Evolutionary conservation across 345 rosid species (phyloP).

Genomic region (Gossypium mustelinum): DNA sequence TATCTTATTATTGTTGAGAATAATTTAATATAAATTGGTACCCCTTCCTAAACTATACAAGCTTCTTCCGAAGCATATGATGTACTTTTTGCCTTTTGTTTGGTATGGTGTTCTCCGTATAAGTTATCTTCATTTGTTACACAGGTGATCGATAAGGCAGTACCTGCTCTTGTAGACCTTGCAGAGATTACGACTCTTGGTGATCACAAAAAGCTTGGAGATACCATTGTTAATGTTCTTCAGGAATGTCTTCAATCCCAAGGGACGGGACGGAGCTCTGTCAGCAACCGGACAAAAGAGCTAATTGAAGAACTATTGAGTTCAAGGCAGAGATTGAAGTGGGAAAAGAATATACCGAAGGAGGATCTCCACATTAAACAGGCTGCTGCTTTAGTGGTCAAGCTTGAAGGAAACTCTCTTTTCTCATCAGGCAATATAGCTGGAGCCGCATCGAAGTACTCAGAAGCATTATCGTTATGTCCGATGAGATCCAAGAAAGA

Average conservation of each 20-base stretch:
- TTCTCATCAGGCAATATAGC: conserved; percentile 92
- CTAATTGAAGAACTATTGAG: conserved; percentile 66
- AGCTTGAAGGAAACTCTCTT: conserved; percentile 96
- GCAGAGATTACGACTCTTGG: conserved; percentile 77
- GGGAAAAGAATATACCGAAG: conserved; percentile 96
- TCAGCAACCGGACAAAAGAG: conserved; percentile 57
- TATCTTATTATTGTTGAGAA: conserved; percentile 14
- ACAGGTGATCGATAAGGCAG: conserved; percentile 70
- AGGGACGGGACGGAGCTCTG: conserved; percentile 42
- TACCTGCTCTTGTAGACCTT: conserved; percentile 81
- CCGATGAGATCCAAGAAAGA: conserved; percentile 95
- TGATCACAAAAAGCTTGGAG: conserved; percentile 93
- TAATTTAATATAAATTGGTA: too few relatives aligned
- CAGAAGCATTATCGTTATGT: conserved; percentile 85
- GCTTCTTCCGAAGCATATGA: too few relatives aligned
- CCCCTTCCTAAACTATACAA: too few relatives aligned
- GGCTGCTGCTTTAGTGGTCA: conserved; percentile 88
- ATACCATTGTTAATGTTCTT: conserved; percentile 67
- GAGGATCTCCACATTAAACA: conserved; percentile 98
- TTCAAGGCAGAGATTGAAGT: conserved; percentile 67
- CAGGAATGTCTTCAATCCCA: conserved; percentile 72
- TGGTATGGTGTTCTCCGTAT: not conserved
- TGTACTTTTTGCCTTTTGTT: not conserved
- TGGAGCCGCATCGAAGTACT: conserved; percentile 84
- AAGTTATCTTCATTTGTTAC: conserved; percentile 14